Evolutionary conservation across 768 basidiomycete species (phyloP), one percentile per base, ranked within the genome.

Genomic region (Russula sp.): DNA sequence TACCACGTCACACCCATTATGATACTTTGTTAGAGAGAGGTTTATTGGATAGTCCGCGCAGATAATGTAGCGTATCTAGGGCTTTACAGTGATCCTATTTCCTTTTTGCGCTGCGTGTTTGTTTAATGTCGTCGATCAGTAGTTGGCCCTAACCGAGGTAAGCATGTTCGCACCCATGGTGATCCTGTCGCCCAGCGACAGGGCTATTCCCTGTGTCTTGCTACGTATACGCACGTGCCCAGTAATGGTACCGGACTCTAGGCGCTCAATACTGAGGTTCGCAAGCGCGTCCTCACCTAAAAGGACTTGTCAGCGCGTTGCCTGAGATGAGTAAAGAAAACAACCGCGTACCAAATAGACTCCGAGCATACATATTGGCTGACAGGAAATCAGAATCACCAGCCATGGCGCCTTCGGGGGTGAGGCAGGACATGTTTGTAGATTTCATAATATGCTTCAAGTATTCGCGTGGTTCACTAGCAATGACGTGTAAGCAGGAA

Each of bases 371-470:
- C 83, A 98, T 86, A 73, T 98, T 98, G 30, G 94, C 96, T 8
- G 92, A 92, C 40, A 98, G 79, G 84, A 98, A 99, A 76, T 95
- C 91, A 71, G 95, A 98, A 66, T 98, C 94, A 57, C 96, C 96
- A 24, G 93, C 93, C 57, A 93, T 83, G 7, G 87, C 88, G 8
- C 83, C 85, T 30, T 89, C 88, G 0, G 96, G 94, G 20, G 96
- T 99, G 28, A 99, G 81, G 72, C 94, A 95, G 11, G 93, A 87
- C 95, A 98, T 98, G 74, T 99, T 98, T 52, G 96, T 99, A 22
- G 90, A 86, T 71, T 90, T 89, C 92, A 98, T 95, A 73, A 99
- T 90, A 71, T 98, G 93, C 63, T 88, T 82, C 62, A 99, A 84
- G 79, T 97, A 97, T 66, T 88, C 85, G 49, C 91, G 90, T 24